phyloP scores from a whole-genome alignment of 2,329 filamentous ascomycete genomes.

The Domatiomyces catenatus region DNA sequence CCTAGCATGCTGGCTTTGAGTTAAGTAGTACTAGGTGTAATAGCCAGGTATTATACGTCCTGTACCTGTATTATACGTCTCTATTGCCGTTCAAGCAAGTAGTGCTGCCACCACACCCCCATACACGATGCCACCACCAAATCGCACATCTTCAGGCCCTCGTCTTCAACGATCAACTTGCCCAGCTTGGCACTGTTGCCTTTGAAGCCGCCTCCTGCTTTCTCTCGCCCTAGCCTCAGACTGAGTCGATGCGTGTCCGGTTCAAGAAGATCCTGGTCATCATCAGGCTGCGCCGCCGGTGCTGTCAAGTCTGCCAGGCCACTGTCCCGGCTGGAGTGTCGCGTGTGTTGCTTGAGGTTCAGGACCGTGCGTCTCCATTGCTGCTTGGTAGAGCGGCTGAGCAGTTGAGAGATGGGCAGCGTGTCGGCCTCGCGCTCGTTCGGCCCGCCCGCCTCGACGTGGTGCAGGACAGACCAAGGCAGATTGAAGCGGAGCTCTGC shows the following conservation, averaged over 20 bases:
- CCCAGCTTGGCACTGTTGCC: conserved; percentile 84
- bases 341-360: conserved; percentile 9
- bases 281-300: conserved; percentile 1
- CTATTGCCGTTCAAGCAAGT: conserved; percentile 20
- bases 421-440: conserved; percentile 5
- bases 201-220: conserved; percentile 68
- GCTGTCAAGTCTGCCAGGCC: neutral
- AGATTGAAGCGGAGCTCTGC: conserved; percentile 87
- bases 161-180: conserved; percentile 77
- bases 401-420: conserved; percentile 3
- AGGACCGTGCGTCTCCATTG: conserved; percentile 15
- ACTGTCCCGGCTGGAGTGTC: conserved; percentile 5
- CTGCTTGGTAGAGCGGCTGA: conserved; percentile 7
- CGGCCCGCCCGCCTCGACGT: conserved; percentile 10
- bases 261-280: neutral
- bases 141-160: conserved; percentile 92
- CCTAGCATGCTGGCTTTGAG: too few species aligned
- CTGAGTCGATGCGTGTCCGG: conserved; percentile 37
- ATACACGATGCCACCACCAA: conserved; percentile 80
- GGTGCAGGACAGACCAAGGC: conserved; percentile 21
- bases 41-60: too few species aligned
- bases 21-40: too few species aligned
- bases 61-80: neutral
- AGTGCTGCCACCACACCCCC: conserved; percentile 84
- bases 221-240: conserved; percentile 62